A percentile compares a stretch with the other conserved stretches of the same genome.
These are phyloP conservation scores for Kwoniella sp. DNA, from an alignment of 768 basidiomycete species.

Conservation along the genomic window DNA sequence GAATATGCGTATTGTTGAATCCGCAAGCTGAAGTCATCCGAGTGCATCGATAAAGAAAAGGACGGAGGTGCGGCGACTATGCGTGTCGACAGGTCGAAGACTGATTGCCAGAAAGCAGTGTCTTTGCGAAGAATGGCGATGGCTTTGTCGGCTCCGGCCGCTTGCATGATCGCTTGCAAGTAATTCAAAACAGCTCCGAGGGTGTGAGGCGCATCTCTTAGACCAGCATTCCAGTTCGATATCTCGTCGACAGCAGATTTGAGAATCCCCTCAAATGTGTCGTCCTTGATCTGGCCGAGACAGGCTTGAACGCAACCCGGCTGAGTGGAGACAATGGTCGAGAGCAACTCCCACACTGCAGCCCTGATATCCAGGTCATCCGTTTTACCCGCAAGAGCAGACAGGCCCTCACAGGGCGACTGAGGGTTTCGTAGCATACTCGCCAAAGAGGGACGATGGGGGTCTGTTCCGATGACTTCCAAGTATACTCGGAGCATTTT, in stretches of 20 bases:
- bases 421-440: slow-evolving; percentile 37
- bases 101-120: slow-evolving; percentile 69
- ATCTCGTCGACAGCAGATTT: slow-evolving; percentile 70
- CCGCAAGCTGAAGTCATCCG: slow-evolving; percentile 35
- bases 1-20: slow-evolving; percentile 40
- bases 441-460: slow-evolving; percentile 39
- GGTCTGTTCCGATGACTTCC: slow-evolving; percentile 26
- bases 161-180: slow-evolving; percentile 61
- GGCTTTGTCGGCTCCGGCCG: slow-evolving; percentile 77
- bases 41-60: slow-evolving; percentile 41
- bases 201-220: slow-evolving; percentile 75
- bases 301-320: slow-evolving; percentile 75
- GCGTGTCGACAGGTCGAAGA: slow-evolving; percentile 66
- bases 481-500: slow-evolving; percentile 35
- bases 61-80: slow-evolving; percentile 73
- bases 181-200: slow-evolving; percentile 75
- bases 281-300: slow-evolving; percentile 51
- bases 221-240: slow-evolving; percentile 70
- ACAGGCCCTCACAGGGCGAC: slow-evolving; percentile 18
- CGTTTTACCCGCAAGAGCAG: slow-evolving; percentile 21
- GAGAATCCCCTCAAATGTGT: slow-evolving; percentile 63
- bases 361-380: slow-evolving; percentile 62
- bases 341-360: slow-evolving; percentile 80
- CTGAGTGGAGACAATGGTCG: slow-evolving; percentile 78
- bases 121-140: slow-evolving; percentile 65